Evolutionary conservation across 148 eudicot genomes (phyloP).

Genomic region (Vaccinium myrtillus): DNA sequence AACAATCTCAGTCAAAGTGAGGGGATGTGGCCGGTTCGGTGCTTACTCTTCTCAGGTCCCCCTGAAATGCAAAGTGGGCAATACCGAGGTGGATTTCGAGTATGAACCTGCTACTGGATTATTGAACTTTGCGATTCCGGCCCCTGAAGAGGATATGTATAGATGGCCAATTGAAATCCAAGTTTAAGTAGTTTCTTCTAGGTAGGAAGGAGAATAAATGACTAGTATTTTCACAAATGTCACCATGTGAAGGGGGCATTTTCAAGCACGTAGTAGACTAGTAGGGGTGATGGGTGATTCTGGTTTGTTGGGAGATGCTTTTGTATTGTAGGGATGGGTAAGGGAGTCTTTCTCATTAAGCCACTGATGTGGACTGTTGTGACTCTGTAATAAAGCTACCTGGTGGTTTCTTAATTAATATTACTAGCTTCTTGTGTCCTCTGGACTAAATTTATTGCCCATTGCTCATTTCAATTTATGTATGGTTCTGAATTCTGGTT

Average conservation of each 20-base stretch:
- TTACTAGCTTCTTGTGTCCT: neutral
- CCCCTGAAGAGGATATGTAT: slow-evolving; percentile 65
- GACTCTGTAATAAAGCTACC: neutral
- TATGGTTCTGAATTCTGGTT: too few relatives aligned
- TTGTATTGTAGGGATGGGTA: slow-evolving; percentile 5
- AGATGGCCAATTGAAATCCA: slow-evolving; percentile 67
- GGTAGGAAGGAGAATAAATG: neutral
- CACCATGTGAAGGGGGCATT: neutral
- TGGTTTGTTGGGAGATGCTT: neutral
- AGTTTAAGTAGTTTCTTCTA: slow-evolving; percentile 32
- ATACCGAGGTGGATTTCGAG: slow-evolving; percentile 38
- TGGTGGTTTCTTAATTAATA: neutral
- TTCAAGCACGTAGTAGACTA: neutral
- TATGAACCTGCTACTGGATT: slow-evolving; percentile 52
- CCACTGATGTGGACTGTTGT: neutral
- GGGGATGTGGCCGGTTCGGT: slow-evolving; percentile 84
- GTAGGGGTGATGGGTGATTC: neutral
- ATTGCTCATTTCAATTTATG: neutral
- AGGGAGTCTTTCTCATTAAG: neutral
- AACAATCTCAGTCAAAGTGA: slow-evolving; percentile 50
- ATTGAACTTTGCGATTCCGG: slow-evolving; percentile 54
- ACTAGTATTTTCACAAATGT: neutral
- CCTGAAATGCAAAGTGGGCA: slow-evolving; percentile 47
- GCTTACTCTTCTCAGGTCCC: slow-evolving; percentile 70
- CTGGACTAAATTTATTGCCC: neutral